Percentiles rank a stretch among this genome's conserved stretches.
Evolutionary conservation across 371 early-diverging fungal genomes (phyloP).

Genomic region (Apophysomyces sp.): DNA sequence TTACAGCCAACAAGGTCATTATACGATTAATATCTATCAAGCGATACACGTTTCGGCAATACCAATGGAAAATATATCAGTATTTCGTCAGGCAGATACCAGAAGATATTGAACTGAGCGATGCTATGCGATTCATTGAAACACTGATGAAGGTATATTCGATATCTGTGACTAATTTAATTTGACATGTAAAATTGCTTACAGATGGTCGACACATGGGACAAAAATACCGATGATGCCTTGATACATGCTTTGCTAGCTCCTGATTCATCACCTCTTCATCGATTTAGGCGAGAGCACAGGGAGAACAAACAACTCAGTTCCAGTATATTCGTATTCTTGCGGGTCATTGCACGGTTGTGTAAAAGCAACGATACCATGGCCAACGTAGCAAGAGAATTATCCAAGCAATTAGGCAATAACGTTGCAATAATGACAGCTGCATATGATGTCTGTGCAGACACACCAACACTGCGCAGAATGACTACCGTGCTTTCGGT

Average conservation of each 20-base stretch:
- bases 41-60: conserved; percentile 1
- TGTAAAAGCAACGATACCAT: neutral
- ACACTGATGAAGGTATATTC: conserved; percentile 21
- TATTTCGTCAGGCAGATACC: conserved; percentile 9
- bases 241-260: conserved; percentile 20
- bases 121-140: conserved; percentile 11
- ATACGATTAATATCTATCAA: conserved; percentile 4
- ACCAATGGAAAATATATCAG: conserved; percentile 25
- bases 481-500: neutral
- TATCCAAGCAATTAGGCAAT: neutral
- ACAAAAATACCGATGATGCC: conserved; percentile 15
- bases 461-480: neutral
- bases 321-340: conserved; percentile 10
- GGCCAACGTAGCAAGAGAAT: neutral
- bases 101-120: neutral
- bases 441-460: neutral
- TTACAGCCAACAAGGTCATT: conserved; percentile 13
- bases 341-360: conserved; percentile 20
- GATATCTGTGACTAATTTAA: neutral
- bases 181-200: neutral
- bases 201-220: conserved; percentile 30
- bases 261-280: conserved; percentile 21
- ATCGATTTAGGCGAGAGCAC: conserved; percentile 5
- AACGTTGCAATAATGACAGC: neutral
- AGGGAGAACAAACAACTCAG: conserved; percentile 14